Percentiles rank a stretch among this genome's conserved stretches.
Conservation (phyloP, 1,139 yeast genomes). For the Suhomyces kunorum region DNA sequence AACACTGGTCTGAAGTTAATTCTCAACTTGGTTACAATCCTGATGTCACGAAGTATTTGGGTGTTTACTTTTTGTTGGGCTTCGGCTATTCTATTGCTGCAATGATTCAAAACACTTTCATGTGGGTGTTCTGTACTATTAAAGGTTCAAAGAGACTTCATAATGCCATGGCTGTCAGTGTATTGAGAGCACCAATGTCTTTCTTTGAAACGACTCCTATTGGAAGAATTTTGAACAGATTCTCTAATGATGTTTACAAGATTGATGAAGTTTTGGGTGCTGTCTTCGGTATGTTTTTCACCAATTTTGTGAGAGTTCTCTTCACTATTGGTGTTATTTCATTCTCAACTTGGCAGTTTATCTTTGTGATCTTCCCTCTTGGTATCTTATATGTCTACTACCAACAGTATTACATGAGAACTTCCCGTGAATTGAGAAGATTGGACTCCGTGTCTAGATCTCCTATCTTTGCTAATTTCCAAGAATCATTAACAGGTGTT, state of each 20-base stretch:
- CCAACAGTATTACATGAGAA: slow-evolving; percentile 84
- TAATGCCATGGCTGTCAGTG: slow-evolving; percentile 74
- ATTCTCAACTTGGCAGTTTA: slow-evolving; percentile 85
- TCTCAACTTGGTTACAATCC: slow-evolving; percentile 71
- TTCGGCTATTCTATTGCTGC: slow-evolving; percentile 57
- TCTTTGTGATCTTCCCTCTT: slow-evolving; percentile 71
- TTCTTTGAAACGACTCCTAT: slow-evolving; percentile 97
- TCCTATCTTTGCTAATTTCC: slow-evolving; percentile 96
- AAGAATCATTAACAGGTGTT: slow-evolving; percentile 89
- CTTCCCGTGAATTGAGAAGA: slow-evolving; percentile 94
- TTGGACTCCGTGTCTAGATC: slow-evolving; percentile 90
- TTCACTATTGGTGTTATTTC: slow-evolving; percentile 83
- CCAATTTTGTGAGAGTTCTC: slow-evolving; percentile 68
- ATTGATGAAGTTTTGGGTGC: slow-evolving; percentile 87
- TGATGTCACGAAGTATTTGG: slow-evolving; percentile 64
- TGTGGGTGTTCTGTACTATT: slow-evolving; percentile 85
- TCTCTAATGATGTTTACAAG: slow-evolving; percentile 90
- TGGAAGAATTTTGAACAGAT: slow-evolving; percentile 90
- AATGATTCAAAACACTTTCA: slow-evolving; percentile 65
- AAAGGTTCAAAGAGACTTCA: slow-evolving; percentile 81
- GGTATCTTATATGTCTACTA: slow-evolving; percentile 72
- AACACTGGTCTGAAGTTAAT: slow-evolving; percentile 95
- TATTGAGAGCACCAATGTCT: slow-evolving; percentile 92
- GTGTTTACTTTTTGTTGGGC: slow-evolving; percentile 76
- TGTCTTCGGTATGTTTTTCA: slow-evolving; percentile 80